Evolutionary conservation across 148 eudicot species (phyloP), one percentile per base, ranked within the genome.

Genomic region (Silene conica): DNA sequence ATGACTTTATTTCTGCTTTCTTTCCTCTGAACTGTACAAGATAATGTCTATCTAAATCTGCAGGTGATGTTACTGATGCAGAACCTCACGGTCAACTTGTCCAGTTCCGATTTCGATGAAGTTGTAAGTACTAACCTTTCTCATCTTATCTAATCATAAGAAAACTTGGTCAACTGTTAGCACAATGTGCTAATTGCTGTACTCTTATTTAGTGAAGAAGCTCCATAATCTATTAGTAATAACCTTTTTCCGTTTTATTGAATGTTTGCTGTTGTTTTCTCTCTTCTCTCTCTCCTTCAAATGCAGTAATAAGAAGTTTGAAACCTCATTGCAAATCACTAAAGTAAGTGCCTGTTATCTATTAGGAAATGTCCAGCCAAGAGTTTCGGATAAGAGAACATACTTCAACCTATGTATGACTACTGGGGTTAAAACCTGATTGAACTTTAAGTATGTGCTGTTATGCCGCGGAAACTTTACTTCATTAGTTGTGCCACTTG

Each of bases 51-150:
- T 69, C 25, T 62, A 54, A 66, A 58, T 48, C 6, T 88, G 82
- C 89, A 93, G 97, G 98, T 93, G 50, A 85, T 88, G 81, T 84
- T 93, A 67, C 82, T 93, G 84, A 93, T 93, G 93, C 85, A 81
- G 67, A 93, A 93, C 79, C 98, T 93, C 79, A 85, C 98, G n/a
- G 41, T 89, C 84, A 93, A 93, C 86, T 80, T 91, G 87, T 88
- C 96, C 54, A 88, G 83, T 79, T 90, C 97, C 64, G 95, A 89
- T 69, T 93, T 93, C 60, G 97, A 93, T 81, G 92, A 89, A 38
- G 78, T 89, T 73, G 97, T 93, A 81, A 89, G 92, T 78, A 59
- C 68, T 64, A 72, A 75, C 70, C 28, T 63, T 73, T 16, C 59
- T 70, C 6, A 46, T 34, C 50, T 8, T 58, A 54, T 43, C 20